Conservation (phyloP, 306 rosid species). For the Corylus avellana region DNA sequence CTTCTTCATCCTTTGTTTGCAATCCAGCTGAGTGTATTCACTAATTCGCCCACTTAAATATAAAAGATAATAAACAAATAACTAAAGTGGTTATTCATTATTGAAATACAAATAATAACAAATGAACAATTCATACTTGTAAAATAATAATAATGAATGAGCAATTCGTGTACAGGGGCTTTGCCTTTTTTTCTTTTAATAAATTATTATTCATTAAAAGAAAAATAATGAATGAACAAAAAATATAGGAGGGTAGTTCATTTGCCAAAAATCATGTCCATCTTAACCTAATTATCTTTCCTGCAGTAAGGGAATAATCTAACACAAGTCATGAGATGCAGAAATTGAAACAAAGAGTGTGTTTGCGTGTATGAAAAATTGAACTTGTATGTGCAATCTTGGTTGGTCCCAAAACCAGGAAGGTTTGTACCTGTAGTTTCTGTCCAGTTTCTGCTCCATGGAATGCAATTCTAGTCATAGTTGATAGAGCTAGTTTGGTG, state of each 20-base stretch:
- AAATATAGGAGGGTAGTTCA: background rate
- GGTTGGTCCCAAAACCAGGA: conserved; percentile 4
- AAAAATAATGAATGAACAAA: background rate
- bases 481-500: background rate
- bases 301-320: background rate
- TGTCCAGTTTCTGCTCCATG: background rate
- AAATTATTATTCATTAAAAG: background rate
- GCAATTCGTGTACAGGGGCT: too few species aligned
- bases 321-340: background rate
- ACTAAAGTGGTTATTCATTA: too few species aligned
- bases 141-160: too few species aligned
- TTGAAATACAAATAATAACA: background rate
- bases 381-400: background rate
- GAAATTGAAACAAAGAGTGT: background rate
- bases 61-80: background rate
- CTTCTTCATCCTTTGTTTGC: background rate
- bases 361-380: background rate
- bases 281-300: background rate
- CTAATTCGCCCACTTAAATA: background rate
- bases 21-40: background rate
- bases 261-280: background rate
- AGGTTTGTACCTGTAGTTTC: background rate
- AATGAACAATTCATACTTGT: background rate
- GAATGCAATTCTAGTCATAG: background rate
- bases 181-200: too few species aligned